Evolutionary conservation across 805 yeast species (phyloP).

Genomic region (Dipodascus geniculatus): DNA sequence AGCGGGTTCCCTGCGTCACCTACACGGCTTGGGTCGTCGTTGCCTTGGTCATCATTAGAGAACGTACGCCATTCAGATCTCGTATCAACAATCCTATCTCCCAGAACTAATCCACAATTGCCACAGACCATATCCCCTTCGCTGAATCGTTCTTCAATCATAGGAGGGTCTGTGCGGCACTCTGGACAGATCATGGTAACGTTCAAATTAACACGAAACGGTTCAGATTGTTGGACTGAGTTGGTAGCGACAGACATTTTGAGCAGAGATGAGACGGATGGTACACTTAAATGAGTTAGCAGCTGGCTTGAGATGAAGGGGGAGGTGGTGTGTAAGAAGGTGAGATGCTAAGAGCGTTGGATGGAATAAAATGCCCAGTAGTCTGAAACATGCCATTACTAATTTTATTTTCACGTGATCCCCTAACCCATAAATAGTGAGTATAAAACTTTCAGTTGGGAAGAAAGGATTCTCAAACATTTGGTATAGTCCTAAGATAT

Average conservation of each 20-base stretch:
- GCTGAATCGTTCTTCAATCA: conserved; percentile 83
- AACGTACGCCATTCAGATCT: conserved; percentile 98
- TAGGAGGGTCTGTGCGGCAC: conserved; percentile 92
- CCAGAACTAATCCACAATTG: conserved; percentile 84
- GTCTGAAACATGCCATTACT: no score
- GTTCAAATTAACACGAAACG: conserved; percentile 43
- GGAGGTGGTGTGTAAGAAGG: no score
- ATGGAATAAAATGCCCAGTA: no score
- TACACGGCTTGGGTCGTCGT: conserved; percentile 98
- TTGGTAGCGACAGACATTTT: conserved; percentile 1
- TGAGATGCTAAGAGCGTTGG: no score
- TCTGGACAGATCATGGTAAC: conserved; percentile 91
- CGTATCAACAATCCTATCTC: conserved; percentile 87
- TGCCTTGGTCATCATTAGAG: conserved; percentile 94
- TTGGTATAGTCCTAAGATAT: no score
- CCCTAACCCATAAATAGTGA: background rate
- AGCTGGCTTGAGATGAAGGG: no score
- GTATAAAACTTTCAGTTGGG: no score
- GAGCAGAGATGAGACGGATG: background rate
- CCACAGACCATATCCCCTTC: conserved; percentile 99
- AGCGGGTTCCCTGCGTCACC: conserved; percentile 95
- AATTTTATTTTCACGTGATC: background rate
- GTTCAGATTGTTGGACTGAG: conserved; percentile 7
- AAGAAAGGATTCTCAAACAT: no score
- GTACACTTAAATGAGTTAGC: no score